phyloP scores from a whole-genome alignment of 331 rosid species.

The Acacia pycnantha region DNA sequence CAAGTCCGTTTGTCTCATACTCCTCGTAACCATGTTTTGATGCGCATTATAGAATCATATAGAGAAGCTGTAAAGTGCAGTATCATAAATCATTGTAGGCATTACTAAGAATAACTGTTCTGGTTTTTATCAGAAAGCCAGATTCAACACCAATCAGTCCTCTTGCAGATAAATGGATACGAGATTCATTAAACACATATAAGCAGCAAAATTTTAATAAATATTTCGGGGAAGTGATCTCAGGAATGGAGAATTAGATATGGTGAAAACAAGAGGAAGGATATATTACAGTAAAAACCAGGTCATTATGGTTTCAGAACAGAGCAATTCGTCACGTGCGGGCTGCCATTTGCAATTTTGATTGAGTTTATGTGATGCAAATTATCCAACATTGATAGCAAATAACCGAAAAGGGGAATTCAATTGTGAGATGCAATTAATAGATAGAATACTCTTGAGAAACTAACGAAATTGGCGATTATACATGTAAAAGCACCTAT shows the following conservation, averaged over 20 bases:
- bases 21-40: background rate
- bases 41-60: background rate
- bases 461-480: background rate
- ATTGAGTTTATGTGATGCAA: background rate
- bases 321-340: background rate
- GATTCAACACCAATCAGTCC: background rate
- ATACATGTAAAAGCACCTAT: slow-evolving; percentile 43
- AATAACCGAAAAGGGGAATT: background rate
- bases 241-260: background rate
- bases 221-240: background rate
- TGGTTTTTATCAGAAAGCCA: background rate
- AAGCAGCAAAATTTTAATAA: background rate
- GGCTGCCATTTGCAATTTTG: background rate
- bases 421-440: background rate
- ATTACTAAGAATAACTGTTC: background rate
- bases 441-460: background rate
- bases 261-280: background rate
- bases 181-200: background rate
- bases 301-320: background rate
- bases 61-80: background rate
- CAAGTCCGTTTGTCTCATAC: slow-evolving; percentile 1
- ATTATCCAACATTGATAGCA: background rate
- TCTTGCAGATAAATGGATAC: background rate
- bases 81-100: background rate
- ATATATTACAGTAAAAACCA: background rate